Evolutionary conservation across 1,139 yeast genomes (phyloP).

Genomic region (Geotrichum candidum): DNA sequence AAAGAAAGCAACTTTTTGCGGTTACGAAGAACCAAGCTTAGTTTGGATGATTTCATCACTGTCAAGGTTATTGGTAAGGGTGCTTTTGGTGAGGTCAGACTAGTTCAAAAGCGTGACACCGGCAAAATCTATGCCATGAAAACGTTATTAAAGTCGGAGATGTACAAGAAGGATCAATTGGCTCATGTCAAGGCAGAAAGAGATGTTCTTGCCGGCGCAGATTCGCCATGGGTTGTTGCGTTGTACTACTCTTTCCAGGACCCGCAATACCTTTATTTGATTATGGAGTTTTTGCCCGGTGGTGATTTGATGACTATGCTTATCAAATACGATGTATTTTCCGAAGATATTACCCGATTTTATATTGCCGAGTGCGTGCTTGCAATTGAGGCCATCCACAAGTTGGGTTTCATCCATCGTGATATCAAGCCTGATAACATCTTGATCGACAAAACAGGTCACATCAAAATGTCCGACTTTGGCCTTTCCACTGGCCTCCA

Average conservation of each 20-base stretch:
- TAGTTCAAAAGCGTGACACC: constrained; percentile 75
- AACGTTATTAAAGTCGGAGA: constrained; percentile 80
- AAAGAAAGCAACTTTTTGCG: constrained; percentile 63
- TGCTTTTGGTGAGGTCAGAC: constrained; percentile 80
- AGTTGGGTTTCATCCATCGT: constrained; percentile 94
- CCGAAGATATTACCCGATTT: constrained; percentile 87
- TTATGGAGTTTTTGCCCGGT: constrained; percentile 99
- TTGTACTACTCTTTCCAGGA: constrained; percentile 94
- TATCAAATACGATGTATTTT: constrained; percentile 83
- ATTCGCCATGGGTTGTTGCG: constrained; percentile 96
- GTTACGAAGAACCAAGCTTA: constrained; percentile 56
- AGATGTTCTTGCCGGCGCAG: constrained; percentile 88
- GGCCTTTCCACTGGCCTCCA: constrained; percentile 82
- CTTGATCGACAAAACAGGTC: constrained; percentile 88
- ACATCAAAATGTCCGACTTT: constrained; percentile 94
- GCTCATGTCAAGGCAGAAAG: constrained; percentile 95
- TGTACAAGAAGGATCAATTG: constrained; percentile 91
- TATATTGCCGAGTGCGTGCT: constrained; percentile 98
- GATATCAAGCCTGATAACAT: constrained; percentile 96
- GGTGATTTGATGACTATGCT: constrained; percentile 97
- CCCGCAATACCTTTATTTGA: constrained; percentile 83
- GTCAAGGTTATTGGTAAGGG: constrained; percentile 75
- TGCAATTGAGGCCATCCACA: constrained; percentile 87
- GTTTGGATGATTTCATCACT: constrained; percentile 59
- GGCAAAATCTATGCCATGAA: constrained; percentile 87